Evolutionary conservation across 768 basidiomycete species (phyloP).

Genomic region (Candolleomyces aberdarensis): DNA sequence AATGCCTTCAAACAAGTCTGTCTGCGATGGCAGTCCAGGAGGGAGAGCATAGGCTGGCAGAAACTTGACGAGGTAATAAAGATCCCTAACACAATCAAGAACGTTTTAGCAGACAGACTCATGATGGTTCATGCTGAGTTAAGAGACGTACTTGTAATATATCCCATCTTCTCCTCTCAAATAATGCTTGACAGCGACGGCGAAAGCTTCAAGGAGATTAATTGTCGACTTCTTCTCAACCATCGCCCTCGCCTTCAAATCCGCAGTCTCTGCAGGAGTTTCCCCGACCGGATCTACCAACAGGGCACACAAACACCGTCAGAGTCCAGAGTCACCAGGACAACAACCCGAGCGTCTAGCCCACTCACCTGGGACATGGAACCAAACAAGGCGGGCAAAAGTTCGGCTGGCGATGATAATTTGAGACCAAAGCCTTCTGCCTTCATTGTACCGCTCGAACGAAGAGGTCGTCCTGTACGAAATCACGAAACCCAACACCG

Average conservation of each 20-base stretch:
- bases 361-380: slow-evolving; percentile 56
- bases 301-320: background rate
- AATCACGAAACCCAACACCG: slow-evolving; percentile 72
- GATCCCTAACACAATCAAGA: slow-evolving; percentile 34
- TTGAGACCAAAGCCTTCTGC: slow-evolving; percentile 64
- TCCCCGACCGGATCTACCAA: slow-evolving; percentile 16
- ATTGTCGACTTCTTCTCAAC: slow-evolving; percentile 69
- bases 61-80: slow-evolving; percentile 70
- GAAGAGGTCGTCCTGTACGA: slow-evolving; percentile 71
- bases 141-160: slow-evolving; percentile 36
- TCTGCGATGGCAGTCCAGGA: slow-evolving; percentile 39
- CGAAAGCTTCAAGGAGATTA: slow-evolving; percentile 64
- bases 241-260: slow-evolving; percentile 42
- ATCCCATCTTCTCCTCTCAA: slow-evolving; percentile 58
- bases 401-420: slow-evolving; percentile 57
- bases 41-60: slow-evolving; percentile 65
- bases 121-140: too few species aligned
- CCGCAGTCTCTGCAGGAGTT: slow-evolving; percentile 19
- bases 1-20: slow-evolving; percentile 3
- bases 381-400: slow-evolving; percentile 62
- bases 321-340: background rate
- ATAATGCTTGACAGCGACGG: slow-evolving; percentile 68
- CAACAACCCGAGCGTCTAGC: background rate
- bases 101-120: background rate
- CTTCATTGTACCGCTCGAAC: slow-evolving; percentile 77